Evolutionary conservation across 768 basidiomycete genomes (phyloP).

Genomic region (Podaxis sp.): DNA sequence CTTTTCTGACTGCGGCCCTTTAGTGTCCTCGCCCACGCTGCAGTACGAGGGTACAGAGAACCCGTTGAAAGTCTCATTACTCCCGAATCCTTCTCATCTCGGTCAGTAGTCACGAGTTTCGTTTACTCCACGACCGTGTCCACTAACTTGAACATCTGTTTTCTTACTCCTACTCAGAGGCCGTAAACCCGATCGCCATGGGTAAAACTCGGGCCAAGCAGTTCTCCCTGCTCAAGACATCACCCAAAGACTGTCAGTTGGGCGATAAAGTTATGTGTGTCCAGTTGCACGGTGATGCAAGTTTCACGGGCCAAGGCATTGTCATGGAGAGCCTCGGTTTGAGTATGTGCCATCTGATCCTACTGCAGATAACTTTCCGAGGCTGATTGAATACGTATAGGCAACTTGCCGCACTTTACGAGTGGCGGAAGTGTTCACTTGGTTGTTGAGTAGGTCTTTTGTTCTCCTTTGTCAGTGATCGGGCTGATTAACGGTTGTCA

Average conservation of each 20-base stretch:
- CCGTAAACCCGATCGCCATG: slow-evolving; percentile 82
- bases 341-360: slow-evolving; percentile 44
- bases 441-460: slow-evolving; percentile 76
- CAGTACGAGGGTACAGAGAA: slow-evolving; percentile 49
- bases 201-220: slow-evolving; percentile 93
- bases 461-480: background rate
- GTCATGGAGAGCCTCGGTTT: slow-evolving; percentile 87
- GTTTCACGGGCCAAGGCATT: slow-evolving; percentile 88
- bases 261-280: slow-evolving; percentile 84
- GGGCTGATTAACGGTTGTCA: background rate
- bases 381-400: slow-evolving; percentile 30
- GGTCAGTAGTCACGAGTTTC: slow-evolving; percentile 32
- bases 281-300: slow-evolving; percentile 90
- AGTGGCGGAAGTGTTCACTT: slow-evolving; percentile 89
- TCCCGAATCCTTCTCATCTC: slow-evolving; percentile 81
- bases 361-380: background rate
- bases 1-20: background rate
- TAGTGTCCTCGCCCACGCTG: slow-evolving; percentile 67
- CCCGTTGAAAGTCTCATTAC: slow-evolving; percentile 68
- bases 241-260: slow-evolving; percentile 49
- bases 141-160: too few relatives aligned
- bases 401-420: slow-evolving; percentile 88
- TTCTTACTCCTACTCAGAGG: slow-evolving; percentile 47
- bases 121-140: too few relatives aligned
- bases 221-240: slow-evolving; percentile 72